These are phyloP conservation scores for Populus tremula DNA, from an alignment of 345 rosid genomes.

Conservation along the genomic window DNA sequence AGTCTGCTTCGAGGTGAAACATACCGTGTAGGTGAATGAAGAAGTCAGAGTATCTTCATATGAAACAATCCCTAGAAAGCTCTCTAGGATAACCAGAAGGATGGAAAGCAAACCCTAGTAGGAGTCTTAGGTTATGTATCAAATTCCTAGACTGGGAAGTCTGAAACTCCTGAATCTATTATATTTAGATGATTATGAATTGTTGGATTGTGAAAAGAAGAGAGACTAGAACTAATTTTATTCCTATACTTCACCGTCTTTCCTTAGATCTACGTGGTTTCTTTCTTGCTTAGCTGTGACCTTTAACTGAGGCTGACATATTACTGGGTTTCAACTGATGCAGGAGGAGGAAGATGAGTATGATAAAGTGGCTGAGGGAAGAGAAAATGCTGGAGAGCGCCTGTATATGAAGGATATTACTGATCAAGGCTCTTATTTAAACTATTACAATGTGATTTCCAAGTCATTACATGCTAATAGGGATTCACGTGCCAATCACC, in stretches of 20 bases:
- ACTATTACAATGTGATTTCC: conserved; percentile 6
- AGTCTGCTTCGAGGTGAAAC: too few species aligned
- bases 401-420: conserved; percentile 16
- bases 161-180: neutral
- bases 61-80: too few species aligned
- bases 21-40: too few species aligned
- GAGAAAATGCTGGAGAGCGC: conserved; percentile 20
- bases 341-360: conserved; percentile 34
- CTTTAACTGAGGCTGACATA: neutral
- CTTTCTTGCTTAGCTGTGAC: neutral
- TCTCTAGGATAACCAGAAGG: too few species aligned
- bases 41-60: too few species aligned
- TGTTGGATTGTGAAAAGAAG: neutral
- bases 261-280: neutral
- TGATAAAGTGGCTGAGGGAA: conserved; percentile 28
- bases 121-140: too few species aligned
- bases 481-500: conserved; percentile 20
- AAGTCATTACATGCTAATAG: neutral
- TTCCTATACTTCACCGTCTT: neutral
- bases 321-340: neutral
- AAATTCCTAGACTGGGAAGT: neutral
- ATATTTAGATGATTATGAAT: neutral
- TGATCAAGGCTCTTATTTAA: conserved; percentile 13
- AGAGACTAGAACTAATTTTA: too few species aligned
- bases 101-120: too few species aligned